These are phyloP conservation scores for Cymbopogon citratus DNA, from an alignment of 176 grass and related monocot genomes.

Conservation along the genomic window DNA sequence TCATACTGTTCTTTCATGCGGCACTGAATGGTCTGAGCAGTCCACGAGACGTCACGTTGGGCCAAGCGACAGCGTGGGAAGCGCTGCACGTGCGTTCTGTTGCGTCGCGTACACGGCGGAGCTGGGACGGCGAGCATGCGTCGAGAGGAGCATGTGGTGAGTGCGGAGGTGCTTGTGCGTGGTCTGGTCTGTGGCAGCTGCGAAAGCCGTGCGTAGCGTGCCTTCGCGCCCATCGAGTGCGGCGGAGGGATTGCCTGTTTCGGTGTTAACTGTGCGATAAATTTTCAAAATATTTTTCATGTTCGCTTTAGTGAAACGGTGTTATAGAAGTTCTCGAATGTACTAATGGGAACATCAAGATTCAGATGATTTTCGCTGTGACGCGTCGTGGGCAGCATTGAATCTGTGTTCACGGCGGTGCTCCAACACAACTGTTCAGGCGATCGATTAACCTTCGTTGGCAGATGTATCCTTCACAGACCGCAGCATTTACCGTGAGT, in stretches of 20 bases:
- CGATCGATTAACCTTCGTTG: neutral
- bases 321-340: neutral
- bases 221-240: neutral
- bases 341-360: neutral
- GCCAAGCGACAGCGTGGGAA: neutral
- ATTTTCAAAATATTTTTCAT: too few species aligned
- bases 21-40: neutral
- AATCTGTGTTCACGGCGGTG: neutral
- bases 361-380: neutral
- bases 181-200: neutral
- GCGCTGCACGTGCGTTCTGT: neutral
- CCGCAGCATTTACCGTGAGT: neutral
- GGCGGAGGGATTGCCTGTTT: neutral
- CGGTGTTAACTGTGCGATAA: too few species aligned
- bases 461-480: neutral
- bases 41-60: neutral
- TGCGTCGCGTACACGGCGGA: neutral
- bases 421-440: neutral
- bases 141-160: neutral
- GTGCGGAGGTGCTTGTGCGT: neutral
- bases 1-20: neutral
- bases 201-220: conserved; percentile 18
- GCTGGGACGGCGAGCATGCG: neutral
- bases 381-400: neutral
- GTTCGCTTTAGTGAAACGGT: neutral